Conservation (phyloP, 352 stramenopile species). For the Globisporangium sylvaticum region DNA sequence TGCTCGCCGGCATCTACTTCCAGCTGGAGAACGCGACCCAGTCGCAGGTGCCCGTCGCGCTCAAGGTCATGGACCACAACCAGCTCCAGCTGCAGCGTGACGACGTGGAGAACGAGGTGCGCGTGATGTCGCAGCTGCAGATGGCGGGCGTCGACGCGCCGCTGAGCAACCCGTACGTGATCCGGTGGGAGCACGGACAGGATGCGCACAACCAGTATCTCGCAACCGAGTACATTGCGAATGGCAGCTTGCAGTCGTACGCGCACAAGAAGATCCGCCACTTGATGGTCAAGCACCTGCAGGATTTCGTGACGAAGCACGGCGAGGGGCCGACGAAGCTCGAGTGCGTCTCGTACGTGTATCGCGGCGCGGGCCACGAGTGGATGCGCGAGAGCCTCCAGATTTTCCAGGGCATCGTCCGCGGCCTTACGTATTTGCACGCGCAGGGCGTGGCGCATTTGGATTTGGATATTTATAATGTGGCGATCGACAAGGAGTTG, state of each 20-base stretch:
- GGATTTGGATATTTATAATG: conserved; percentile 85
- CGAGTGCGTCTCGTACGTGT: conserved; percentile 80
- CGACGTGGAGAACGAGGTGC: conserved; percentile 79
- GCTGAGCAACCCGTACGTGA: conserved; percentile 63
- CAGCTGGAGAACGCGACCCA: conserved; percentile 38
- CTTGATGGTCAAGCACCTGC: conserved; percentile 67
- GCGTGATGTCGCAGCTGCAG: conserved; percentile 77
- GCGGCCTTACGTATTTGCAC: conserved; percentile 76
- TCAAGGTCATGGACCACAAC: conserved; percentile 79
- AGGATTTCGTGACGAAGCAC: conserved; percentile 59
- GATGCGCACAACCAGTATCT: conserved; percentile 79
- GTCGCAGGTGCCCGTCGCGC: conserved; percentile 54
- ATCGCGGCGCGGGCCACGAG: conserved; percentile 61
- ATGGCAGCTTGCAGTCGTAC: conserved; percentile 71
- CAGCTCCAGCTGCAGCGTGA: conserved; percentile 72
- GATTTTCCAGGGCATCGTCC: conserved; percentile 63
- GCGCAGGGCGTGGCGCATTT: conserved; percentile 73
- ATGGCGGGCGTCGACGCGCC: conserved; percentile 69
- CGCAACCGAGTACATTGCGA: conserved; percentile 77
- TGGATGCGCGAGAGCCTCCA: conserved; percentile 74
- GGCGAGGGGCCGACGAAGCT: conserved; percentile 62
- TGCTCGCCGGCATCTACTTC: conserved; percentile 78
- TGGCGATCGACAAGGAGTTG: conserved; percentile 59
- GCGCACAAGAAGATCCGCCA: conserved; percentile 66
- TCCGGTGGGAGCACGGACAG: conserved; percentile 74